phyloP scores from a whole-genome alignment of 768 basidiomycete genomes.

The Brasilioporus rufonigricans region DNA sequence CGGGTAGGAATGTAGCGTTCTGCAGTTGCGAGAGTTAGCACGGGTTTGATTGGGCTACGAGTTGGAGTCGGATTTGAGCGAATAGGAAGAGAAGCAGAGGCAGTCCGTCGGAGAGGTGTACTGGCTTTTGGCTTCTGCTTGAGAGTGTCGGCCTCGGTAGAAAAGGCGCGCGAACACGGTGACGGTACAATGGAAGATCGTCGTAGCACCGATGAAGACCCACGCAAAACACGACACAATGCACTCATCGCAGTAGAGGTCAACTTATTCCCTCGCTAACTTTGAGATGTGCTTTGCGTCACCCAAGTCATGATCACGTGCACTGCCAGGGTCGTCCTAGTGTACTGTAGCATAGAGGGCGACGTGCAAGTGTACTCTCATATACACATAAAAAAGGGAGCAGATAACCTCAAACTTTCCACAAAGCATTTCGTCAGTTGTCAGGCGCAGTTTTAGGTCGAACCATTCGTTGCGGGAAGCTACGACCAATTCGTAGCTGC shows the following conservation, averaged over 20 bases:
- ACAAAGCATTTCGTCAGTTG: too few species aligned
- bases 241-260: constrained; percentile 13
- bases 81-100: constrained; percentile 82
- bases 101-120: constrained; percentile 78
- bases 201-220: not conserved
- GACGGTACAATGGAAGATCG: not conserved
- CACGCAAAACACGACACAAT: constrained; percentile 12
- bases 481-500: not conserved
- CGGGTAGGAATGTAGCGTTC: constrained; percentile 75
- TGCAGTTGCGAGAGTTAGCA: constrained; percentile 81
- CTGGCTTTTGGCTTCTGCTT: constrained; percentile 80
- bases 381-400: not conserved
- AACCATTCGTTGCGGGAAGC: not conserved
- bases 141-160: constrained; percentile 19
- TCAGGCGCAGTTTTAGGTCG: too few species aligned
- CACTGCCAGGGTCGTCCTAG: not conserved
- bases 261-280: not conserved
- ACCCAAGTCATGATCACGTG: constrained; percentile 9
- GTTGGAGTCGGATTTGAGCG: constrained; percentile 86
- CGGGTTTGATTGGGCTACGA: constrained; percentile 67
- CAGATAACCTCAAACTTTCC: too few species aligned
- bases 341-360: too few species aligned
- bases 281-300: not conserved
- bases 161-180: constrained; percentile 11
- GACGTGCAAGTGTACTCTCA: not conserved